Conservation (phyloP, 108 stramenopile genomes). For the Pseudonitzschia delicatissima region DNA sequence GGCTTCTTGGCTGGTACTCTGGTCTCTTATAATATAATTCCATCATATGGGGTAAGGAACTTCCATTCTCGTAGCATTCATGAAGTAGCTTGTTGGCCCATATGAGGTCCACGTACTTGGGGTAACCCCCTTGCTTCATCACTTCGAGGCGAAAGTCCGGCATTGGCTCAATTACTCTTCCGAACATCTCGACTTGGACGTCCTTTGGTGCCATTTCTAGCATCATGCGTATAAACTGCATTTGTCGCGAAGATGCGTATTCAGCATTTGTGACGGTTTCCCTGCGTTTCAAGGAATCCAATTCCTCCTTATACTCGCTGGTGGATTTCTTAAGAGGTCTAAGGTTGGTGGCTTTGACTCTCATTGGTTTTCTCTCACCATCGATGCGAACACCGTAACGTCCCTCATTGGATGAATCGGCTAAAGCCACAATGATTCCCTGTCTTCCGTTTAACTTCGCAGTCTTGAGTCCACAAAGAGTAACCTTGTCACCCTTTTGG, state of each 20-base stretch:
- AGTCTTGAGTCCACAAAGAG: slow-evolving; percentile 6
- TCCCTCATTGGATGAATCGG: background rate
- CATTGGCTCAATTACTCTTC: slow-evolving; percentile 24
- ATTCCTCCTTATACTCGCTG: background rate
- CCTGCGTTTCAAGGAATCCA: background rate
- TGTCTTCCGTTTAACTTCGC: slow-evolving; percentile 13
- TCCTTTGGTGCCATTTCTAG: slow-evolving; percentile 21
- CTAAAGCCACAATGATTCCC: slow-evolving; percentile 16
- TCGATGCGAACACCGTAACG: slow-evolving; percentile 22
- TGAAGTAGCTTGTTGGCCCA: slow-evolving; percentile 30
- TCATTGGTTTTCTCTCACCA: slow-evolving; percentile 10
- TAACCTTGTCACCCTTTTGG: background rate
- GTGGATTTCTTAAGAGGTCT: background rate
- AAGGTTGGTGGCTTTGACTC: background rate
- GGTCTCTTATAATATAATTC: slow-evolving; percentile 13
- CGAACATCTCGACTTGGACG: slow-evolving; percentile 18
- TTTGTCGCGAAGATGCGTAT: slow-evolving; percentile 5
- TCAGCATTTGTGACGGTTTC: background rate
- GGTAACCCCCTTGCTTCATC: slow-evolving; percentile 3
- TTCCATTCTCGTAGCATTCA: slow-evolving; percentile 13
- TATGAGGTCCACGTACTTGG: slow-evolving; percentile 12
- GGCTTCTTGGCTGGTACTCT: slow-evolving; percentile 11
- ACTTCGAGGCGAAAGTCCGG: slow-evolving; percentile 20
- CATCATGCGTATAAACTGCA: slow-evolving; percentile 23
- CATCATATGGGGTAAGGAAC: slow-evolving; percentile 18